Conservation (phyloP, 225 moss, liverwort and hornwort species). For the Bryoerythrophyllum caledonicum region DNA sequence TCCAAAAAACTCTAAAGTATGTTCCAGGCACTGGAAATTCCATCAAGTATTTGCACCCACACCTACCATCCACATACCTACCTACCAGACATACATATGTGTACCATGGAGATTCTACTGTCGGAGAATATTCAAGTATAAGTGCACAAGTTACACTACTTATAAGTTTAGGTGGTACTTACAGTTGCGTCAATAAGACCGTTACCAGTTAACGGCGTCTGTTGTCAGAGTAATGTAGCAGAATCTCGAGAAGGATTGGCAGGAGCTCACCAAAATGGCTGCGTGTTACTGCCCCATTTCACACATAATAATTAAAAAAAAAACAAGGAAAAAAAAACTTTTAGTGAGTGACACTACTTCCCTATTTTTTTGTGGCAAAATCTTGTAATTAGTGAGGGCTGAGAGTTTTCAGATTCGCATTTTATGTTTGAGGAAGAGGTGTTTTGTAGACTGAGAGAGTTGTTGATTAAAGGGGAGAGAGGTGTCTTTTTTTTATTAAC, state of each 20-base stretch:
- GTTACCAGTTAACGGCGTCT: conserved; percentile 21
- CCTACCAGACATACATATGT: not conserved
- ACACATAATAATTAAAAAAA: not conserved
- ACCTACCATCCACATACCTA: conserved; percentile 1
- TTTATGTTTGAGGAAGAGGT: no score
- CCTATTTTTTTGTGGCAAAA: no score
- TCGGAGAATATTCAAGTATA: conserved; percentile 10
- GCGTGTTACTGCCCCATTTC: not conserved
- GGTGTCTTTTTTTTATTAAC: not conserved
- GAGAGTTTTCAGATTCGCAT: no score
- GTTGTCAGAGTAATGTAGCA: conserved; percentile 20
- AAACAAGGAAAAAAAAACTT: no score
- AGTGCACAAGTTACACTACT: not conserved
- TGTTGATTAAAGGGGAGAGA: not conserved
- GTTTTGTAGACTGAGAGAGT: no score
- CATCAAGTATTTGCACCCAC: not conserved
- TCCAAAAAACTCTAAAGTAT: not conserved
- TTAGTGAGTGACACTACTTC: no score
- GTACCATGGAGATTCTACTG: not conserved
- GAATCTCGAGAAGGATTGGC: conserved; percentile 31
- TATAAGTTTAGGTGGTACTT: not conserved
- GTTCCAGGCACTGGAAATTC: not conserved
- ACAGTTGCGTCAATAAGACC: conserved; percentile 14
- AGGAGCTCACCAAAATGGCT: conserved; percentile 11
- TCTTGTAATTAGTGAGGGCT: no score